Base-by-base conservation (phyloP, 1,139 yeast genomes). In the Pichia sp. region DNA sequence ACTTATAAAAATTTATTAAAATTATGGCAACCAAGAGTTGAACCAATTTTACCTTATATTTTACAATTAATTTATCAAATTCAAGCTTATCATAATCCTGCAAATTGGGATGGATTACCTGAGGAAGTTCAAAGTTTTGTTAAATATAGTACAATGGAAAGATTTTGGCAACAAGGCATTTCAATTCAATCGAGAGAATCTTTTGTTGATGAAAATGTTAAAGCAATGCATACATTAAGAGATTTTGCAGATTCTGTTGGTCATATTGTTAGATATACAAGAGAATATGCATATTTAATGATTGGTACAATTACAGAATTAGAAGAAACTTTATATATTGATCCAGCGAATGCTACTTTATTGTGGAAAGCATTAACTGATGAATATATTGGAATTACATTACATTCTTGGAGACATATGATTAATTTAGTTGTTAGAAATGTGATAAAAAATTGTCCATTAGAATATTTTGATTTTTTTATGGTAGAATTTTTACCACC, bases 181-280 rank as follows among this genome's bases (percentile, higher is more conserved):
- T 86, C 96, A 2, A 85, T 86, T 45, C 95, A 91, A 62, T 81
- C 95, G 7, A 83, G 87, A 53, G 98, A 93, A 58, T 89, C 94
- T 32, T 93, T 93, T 55, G 82, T 91, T 47, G 96, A 87, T 59
- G 97, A 93, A 56, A 88, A 81, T 54, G 95, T 88, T 44, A 86
- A 83, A 55, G 97, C 98, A 0, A 87, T 94, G 66, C 84, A 84
- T 50, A 88, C 97, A 0, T 66, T 91, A 45, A 72, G 97, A 51
- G 98, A 93, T 64, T 91, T 93, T 68, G 97, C 98, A 1, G 98
- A 93, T 60, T 84, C 95, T 5, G 95, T 91, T n/a, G 98, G 98
- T 14, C 97, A 91, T 60, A 84, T 88, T 54, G 81, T 93, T 16
- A 73, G 98, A 55, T 91, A 93, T 59, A 91, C 98, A 0, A 76